phyloP scores from a whole-genome alignment of 176 grass and related monocot species.

The Aechmea fasciata region DNA sequence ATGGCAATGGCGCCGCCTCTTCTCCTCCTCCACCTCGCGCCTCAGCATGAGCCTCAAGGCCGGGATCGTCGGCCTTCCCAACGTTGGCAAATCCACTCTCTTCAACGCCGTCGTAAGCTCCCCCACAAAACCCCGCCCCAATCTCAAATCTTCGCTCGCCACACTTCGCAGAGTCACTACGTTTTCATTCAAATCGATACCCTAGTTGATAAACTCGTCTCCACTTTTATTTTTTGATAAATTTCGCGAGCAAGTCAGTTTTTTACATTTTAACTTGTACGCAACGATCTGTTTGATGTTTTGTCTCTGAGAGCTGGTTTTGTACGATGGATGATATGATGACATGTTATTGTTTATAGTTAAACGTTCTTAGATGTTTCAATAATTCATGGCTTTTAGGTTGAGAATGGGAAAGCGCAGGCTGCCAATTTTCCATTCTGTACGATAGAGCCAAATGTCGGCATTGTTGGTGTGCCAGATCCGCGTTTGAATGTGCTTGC shows the following conservation, averaged over 20 bases:
- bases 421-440: slow-evolving; percentile 95
- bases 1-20: slow-evolving; percentile 60
- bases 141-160: background rate
- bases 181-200: background rate
- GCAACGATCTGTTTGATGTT: slow-evolving; percentile 31
- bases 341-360: no score
- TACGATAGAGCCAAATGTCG: slow-evolving; percentile 88
- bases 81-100: slow-evolving; percentile 96
- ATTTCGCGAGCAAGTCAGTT: background rate
- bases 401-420: slow-evolving; percentile 95
- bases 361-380: background rate
- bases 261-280: background rate
- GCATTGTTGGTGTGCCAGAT: slow-evolving; percentile 77
- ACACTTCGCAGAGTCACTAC: background rate
- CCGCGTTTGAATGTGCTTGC: slow-evolving; percentile 64
- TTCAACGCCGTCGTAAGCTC: slow-evolving; percentile 90
- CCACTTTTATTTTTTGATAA: background rate
- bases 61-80: slow-evolving; percentile 92
- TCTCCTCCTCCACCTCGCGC: slow-evolving; percentile 40
- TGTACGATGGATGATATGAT: no score
- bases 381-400: slow-evolving; percentile 29
- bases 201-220: no score
- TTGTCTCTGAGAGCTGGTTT: slow-evolving; percentile 13
- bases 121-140: background rate
- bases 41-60: slow-evolving; percentile 94